Evolutionary conservation across 2,329 filamentous ascomycete species (phyloP).

Genomic region (Xylaria digitata): DNA sequence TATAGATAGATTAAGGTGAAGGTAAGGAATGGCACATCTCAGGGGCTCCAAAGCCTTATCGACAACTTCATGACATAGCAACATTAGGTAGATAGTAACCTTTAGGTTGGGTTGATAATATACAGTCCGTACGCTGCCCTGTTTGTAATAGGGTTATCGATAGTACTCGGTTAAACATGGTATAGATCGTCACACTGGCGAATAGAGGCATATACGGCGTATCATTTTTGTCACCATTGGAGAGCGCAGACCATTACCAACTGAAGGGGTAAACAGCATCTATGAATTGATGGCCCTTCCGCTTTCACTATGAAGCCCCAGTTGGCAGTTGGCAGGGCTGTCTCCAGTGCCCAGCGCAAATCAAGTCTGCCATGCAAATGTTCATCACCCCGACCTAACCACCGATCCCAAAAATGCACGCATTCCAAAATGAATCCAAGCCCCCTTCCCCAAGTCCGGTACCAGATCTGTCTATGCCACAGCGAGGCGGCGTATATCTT

Average conservation of each 20-base stretch:
- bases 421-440: constrained; percentile 52
- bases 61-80: too few relatives aligned
- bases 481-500: constrained; percentile 40
- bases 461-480: constrained; percentile 45
- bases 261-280: constrained; percentile 15
- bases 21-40: background rate
- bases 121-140: too few relatives aligned
- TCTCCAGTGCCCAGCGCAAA: constrained; percentile 13
- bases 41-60: background rate
- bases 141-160: too few relatives aligned
- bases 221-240: background rate
- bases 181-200: background rate
- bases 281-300: constrained; percentile 21
- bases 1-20: too few relatives aligned
- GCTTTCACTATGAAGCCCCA: constrained; percentile 16
- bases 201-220: background rate
- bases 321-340: background rate
- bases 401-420: constrained; percentile 55
- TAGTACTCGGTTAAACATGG: background rate
- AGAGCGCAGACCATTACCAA: constrained; percentile 30
- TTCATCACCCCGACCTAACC: constrained; percentile 41
- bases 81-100: background rate
- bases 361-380: constrained; percentile 53
- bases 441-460: constrained; percentile 46
- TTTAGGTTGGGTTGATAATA: too few relatives aligned